Percentiles rank a stretch among this genome's conserved stretches.
These are phyloP conservation scores for Penicillium bialowiezense DNA, from an alignment of 495 filamentous ascomycete genomes.

Conservation along the genomic window DNA sequence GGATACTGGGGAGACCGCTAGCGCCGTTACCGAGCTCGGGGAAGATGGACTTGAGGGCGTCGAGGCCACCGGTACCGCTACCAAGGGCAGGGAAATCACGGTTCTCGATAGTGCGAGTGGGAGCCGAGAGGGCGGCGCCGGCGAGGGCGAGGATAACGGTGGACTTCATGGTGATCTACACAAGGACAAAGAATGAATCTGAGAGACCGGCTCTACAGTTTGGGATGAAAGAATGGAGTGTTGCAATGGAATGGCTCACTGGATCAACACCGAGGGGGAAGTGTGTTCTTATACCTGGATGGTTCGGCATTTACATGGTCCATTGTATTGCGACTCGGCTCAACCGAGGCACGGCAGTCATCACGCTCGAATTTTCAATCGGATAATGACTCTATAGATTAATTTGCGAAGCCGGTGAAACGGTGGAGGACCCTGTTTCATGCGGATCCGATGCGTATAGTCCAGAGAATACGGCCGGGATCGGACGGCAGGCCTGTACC, in stretches of 20 bases:
- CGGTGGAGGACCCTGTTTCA: conserved; percentile 18
- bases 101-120: conserved; percentile 24
- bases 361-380: not conserved
- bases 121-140: conserved; percentile 23
- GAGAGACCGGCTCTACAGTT: conserved; percentile 21
- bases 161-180: conserved; percentile 20
- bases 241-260: not conserved
- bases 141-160: conserved; percentile 20
- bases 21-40: not conserved
- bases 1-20: not conserved
- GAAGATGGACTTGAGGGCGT: not conserved
- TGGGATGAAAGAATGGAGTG: conserved; percentile 1
- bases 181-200: not conserved
- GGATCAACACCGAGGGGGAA: not conserved
- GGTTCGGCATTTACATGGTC: not conserved
- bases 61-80: conserved; percentile 5
- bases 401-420: conserved; percentile 11
- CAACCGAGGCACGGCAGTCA: not conserved
- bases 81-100: conserved; percentile 13
- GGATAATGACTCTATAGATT: conserved; percentile 2
- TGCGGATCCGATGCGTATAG: not conserved
- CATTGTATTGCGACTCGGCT: not conserved
- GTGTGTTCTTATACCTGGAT: not conserved
- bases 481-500: not conserved
- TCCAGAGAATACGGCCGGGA: not conserved